A percentile compares a stretch with the other conserved stretches of the same genome.
Conservation (phyloP, 768 basidiomycete species). For the Rhodotorula taiwanensis region DNA sequence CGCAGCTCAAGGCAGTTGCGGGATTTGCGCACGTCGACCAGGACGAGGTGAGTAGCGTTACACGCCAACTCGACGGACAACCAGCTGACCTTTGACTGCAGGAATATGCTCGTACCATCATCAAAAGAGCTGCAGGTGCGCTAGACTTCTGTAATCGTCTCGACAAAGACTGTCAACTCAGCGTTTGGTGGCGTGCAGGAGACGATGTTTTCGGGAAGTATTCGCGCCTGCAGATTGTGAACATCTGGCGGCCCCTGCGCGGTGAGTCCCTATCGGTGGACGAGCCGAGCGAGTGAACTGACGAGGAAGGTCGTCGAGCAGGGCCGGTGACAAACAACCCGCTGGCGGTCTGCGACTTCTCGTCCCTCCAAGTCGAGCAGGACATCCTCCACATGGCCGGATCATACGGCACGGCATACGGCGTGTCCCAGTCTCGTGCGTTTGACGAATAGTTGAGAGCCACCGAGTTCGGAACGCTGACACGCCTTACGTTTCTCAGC, state of each 20-base stretch:
- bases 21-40: constrained; percentile 23
- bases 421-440: constrained; percentile 10
- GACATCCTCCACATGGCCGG: constrained; percentile 11
- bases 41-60: no score
- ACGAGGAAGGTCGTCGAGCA: no score
- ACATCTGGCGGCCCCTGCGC: constrained; percentile 23
- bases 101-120: constrained; percentile 13
- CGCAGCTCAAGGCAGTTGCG: constrained; percentile 9
- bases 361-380: constrained; percentile 3
- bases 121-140: constrained; percentile 11
- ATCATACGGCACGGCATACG: constrained; percentile 17
- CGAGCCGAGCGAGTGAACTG: no score
- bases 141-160: no score
- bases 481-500: no score
- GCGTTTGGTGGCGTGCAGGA: no score
- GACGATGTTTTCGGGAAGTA: constrained; percentile 26
- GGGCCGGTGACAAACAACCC: constrained; percentile 28
- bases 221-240: constrained; percentile 15
- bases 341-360: constrained; percentile 11
- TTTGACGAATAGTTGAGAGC: no score
- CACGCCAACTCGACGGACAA: no score
- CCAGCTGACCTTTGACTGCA: no score
- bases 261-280: no score
- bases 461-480: no score
- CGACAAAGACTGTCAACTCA: no score